Evolutionary conservation across 148 eudicot genomes (phyloP).

Genomic region (Vaccinium corymbosum): DNA sequence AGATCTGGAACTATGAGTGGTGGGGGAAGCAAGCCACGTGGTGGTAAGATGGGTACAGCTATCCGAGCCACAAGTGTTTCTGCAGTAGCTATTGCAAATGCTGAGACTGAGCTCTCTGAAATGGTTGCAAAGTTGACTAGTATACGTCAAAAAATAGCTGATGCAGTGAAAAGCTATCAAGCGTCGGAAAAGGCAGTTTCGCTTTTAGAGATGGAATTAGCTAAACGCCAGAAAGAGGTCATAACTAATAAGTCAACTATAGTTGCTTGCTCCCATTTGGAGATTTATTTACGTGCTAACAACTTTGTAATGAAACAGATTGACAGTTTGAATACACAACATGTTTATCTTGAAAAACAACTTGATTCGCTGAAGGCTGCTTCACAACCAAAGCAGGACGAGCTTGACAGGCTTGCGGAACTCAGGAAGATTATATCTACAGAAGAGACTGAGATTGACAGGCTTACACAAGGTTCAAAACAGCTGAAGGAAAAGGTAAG

Average conservation of each 20-base stretch:
- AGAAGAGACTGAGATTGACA: slow-evolving; percentile 72
- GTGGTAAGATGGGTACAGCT: slow-evolving; percentile 94
- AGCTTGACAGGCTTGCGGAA: slow-evolving; percentile 53
- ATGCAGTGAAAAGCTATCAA: slow-evolving; percentile 60
- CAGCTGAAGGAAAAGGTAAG: slow-evolving; percentile 80
- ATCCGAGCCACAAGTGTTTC: slow-evolving; percentile 85
- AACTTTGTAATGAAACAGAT: slow-evolving; percentile 37
- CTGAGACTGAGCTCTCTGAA: slow-evolving; percentile 62
- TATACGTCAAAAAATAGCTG: slow-evolving; percentile 51
- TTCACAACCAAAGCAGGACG: slow-evolving; percentile 67
- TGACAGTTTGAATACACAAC: slow-evolving; percentile 69
- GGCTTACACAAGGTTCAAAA: slow-evolving; percentile 62
- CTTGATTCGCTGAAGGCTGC: slow-evolving; percentile 74
- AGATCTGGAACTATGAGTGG: slow-evolving; percentile 98
- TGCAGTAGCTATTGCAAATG: slow-evolving; percentile 65
- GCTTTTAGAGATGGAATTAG: slow-evolving; percentile 72
- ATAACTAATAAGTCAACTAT: neutral
- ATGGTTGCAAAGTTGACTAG: slow-evolving; percentile 46
- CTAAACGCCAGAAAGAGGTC: slow-evolving; percentile 86
- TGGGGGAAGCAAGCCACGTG: slow-evolving; percentile 91
- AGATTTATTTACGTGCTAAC: neutral
- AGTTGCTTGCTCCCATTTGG: neutral
- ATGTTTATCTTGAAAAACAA: slow-evolving; percentile 62
- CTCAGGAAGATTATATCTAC: slow-evolving; percentile 44
- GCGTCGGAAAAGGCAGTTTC: slow-evolving; percentile 54